phyloP scores from a whole-genome alignment of 768 basidiomycete genomes.

The Cubamyces sp. region DNA sequence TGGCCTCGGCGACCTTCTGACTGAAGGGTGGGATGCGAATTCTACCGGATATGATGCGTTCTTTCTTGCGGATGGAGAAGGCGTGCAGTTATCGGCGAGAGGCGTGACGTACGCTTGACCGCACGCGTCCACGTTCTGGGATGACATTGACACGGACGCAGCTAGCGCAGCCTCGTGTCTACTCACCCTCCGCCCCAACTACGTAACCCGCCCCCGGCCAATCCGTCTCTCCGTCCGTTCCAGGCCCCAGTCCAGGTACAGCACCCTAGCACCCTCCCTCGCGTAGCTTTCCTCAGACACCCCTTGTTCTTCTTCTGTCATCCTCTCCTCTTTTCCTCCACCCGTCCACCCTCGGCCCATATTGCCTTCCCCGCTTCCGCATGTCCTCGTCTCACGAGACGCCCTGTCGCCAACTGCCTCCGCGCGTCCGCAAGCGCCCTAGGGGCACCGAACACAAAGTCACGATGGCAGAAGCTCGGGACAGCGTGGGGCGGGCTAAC shows the following conservation, averaged over 20 bases:
- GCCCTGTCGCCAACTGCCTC: no score
- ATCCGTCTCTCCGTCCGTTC: neutral
- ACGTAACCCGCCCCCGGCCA: conserved; percentile 10
- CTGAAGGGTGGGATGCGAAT: neutral
- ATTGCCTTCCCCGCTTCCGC: no score
- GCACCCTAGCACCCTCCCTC: neutral
- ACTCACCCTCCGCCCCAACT: conserved; percentile 25
- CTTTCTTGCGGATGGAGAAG: conserved; percentile 4
- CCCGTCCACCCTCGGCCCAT: no score
- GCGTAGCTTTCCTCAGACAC: no score
- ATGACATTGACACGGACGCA: neutral
- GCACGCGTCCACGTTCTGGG: neutral
- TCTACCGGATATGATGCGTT: conserved; percentile 1
- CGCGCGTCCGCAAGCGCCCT: no score
- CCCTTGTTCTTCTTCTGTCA: conserved; percentile 7
- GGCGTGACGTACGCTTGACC: conserved; percentile 8
- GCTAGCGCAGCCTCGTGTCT: conserved; percentile 24
- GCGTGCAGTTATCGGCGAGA: neutral
- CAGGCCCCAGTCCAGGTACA: conserved; percentile 2
- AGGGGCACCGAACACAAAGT: no score
- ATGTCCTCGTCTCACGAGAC: no score
- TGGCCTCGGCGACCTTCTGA: neutral
- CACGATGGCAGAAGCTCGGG: no score
- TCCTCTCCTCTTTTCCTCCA: no score
- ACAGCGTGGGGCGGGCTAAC: no score